Evolutionary conservation across 1,139 yeast species (phyloP).

Genomic region (Kurtzmaniella quercitrusa): DNA sequence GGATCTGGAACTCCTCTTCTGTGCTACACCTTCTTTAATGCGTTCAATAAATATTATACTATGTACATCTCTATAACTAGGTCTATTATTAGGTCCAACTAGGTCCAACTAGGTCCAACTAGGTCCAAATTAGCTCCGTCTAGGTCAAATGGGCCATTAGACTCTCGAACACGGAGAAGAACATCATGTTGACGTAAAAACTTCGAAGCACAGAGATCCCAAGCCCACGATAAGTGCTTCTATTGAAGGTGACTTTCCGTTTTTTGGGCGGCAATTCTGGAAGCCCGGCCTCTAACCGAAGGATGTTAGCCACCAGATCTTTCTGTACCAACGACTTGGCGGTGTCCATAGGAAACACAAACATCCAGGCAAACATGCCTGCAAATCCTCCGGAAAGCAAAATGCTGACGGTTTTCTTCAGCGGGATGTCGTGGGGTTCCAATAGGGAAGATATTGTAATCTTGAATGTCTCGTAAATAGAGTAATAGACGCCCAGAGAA

Average conservation of each 20-base stretch:
- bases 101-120: too few relatives aligned
- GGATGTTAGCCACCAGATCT: slow-evolving; percentile 65
- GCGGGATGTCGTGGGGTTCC: slow-evolving; percentile 17
- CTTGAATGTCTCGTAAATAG: slow-evolving; percentile 70
- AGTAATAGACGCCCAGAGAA: slow-evolving; percentile 71
- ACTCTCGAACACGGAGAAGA: slow-evolving; percentile 69
- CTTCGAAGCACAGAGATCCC: slow-evolving; percentile 72
- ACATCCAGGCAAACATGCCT: slow-evolving; percentile 69
- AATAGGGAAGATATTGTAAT: slow-evolving; percentile 31
- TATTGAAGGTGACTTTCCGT: slow-evolving; percentile 31
- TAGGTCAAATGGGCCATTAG: slow-evolving; percentile 51
- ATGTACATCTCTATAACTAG: not conserved
- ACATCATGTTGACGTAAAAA: slow-evolving; percentile 67
- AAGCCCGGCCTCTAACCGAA: slow-evolving; percentile 46
- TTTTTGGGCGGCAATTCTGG: slow-evolving; percentile 27
- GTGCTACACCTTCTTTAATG: too few relatives aligned
- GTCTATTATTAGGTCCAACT: too few relatives aligned
- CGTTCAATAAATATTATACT: not conserved
- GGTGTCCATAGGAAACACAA: slow-evolving; percentile 79
- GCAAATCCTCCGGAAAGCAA: slow-evolving; percentile 73
- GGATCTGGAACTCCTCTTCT: too few relatives aligned
- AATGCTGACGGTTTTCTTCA: slow-evolving; percentile 31
- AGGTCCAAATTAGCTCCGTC: too few relatives aligned
- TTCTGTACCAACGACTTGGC: slow-evolving; percentile 70
- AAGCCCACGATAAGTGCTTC: slow-evolving; percentile 66